Base-by-base conservation (phyloP, 495 filamentous ascomycete species). In the Apiosordaria backusii region DNA sequence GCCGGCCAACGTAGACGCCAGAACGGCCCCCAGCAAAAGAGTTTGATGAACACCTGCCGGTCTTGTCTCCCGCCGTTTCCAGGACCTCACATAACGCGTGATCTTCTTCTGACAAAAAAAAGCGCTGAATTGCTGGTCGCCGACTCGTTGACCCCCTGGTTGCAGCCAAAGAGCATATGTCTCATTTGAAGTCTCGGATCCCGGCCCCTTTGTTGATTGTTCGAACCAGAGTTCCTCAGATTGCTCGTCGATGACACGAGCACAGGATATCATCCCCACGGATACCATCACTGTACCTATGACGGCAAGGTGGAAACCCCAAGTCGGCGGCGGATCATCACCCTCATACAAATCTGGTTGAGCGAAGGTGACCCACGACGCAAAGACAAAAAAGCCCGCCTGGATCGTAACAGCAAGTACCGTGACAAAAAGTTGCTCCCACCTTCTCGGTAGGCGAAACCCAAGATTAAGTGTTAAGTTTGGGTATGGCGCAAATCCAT, bases 381-480 rank as follows among this genome's bases (percentile, higher is more conserved):
- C 40, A 16, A 7, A 50, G 16, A 50, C 40, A 16, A 7, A 50
- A 16, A 50, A 50, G 40, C 40, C 16, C 40, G 40, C 6, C 40
- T 50, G 40, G 40, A 50, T 6, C 7, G 16, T 6, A 6, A 50
- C 40, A 50, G 40, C 40, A 6, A 6, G 16, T 7, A 50, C 40
- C 16, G 40, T 50, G 7, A 16, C 40, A 16, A 16, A 16, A 7
- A 50, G 7, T 6, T 7, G 40, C 6, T 7, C 6, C 40, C 16
- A 7, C 40, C 7, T 50, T 50, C 40, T 50, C 40, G 16, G 6
- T 16, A 16, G 40, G 16, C 16, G 40, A 16, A 50, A 50, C 40
- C 7, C 80, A 64, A 82, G 78, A 35, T 82, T 83, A 72, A 83
- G 72, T 0, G 81, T 82, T 4, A 83, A 57, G 67, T 83, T 83